Conservation (phyloP, 805 yeast species). For the Saccharomycopsis javanensis region DNA sequence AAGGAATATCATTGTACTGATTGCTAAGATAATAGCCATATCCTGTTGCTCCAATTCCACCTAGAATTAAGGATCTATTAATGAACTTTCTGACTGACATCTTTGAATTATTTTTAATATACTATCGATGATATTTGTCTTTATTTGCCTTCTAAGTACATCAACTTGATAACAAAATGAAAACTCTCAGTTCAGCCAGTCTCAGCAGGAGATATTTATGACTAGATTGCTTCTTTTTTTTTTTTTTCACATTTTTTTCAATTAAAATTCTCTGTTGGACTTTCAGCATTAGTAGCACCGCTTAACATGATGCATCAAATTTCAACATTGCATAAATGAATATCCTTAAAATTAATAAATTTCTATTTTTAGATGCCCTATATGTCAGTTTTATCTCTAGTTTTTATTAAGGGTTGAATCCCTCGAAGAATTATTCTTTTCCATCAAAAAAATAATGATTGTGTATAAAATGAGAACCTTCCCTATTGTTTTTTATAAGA, state of each 20-base stretch:
- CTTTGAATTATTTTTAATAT: background rate
- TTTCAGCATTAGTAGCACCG: background rate
- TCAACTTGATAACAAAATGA: background rate
- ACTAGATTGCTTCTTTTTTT: background rate
- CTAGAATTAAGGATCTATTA: conserved; percentile 7
- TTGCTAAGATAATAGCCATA: conserved; percentile 18
- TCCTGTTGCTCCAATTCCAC: conserved; percentile 5
- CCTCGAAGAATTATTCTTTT: no score
- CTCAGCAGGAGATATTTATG: background rate
- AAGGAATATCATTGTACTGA: conserved; percentile 16
- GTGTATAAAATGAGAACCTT: no score
- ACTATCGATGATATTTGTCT: no score
- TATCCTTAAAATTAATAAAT: background rate
- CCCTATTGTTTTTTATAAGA: no score
- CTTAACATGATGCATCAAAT: background rate
- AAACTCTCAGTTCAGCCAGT: background rate
- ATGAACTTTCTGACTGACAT: background rate
- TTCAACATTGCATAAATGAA: background rate
- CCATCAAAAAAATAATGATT: no score
- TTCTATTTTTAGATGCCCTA: background rate
- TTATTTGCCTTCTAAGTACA: background rate
- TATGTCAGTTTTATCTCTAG: background rate
- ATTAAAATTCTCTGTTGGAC: background rate
- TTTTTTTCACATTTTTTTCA: background rate
- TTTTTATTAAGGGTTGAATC: background rate